These are phyloP conservation scores for Sherardia arvensis DNA, from an alignment of 257 asterid genomes.

Conservation along the genomic window DNA sequence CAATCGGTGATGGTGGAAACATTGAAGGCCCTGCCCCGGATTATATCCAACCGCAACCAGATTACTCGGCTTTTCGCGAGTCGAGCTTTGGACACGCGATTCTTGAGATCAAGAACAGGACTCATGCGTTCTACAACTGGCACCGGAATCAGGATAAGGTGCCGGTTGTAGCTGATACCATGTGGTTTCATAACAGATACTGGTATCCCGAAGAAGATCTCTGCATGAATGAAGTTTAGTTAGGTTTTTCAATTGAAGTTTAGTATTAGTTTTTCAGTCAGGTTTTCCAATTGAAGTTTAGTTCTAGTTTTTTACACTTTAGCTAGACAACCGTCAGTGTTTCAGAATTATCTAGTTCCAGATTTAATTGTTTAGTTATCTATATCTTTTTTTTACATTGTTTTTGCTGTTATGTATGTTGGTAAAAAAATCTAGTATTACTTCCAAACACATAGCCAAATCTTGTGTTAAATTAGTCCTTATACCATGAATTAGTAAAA, in stretches of 20 bases:
- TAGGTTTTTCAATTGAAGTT: too few relatives aligned
- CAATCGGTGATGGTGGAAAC: conserved; percentile 59
- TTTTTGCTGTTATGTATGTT: too few relatives aligned
- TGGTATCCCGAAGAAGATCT: conserved; percentile 21
- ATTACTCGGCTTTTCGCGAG: conserved; percentile 43
- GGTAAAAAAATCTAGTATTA: too few relatives aligned
- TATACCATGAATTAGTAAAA: too few relatives aligned
- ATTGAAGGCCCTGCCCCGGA: conserved; percentile 46
- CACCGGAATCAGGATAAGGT: conserved; percentile 43
- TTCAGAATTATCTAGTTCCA: neutral
- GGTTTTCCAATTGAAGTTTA: too few relatives aligned
- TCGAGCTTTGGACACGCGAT: conserved; percentile 53
- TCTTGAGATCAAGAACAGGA: conserved; percentile 44
- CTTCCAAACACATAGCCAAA: too few relatives aligned
- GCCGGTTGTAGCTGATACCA: conserved; percentile 32
- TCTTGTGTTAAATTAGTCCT: too few relatives aligned
- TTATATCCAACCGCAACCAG: conserved; percentile 34
- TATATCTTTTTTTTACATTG: too few relatives aligned
- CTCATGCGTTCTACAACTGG: conserved; percentile 48
- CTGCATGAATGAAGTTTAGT: neutral
- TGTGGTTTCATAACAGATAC: conserved; percentile 46
- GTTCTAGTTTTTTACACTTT: neutral
- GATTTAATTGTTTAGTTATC: too few relatives aligned
- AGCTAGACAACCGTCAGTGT: too few relatives aligned
- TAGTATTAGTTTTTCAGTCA: neutral